Base-by-base conservation (phyloP, 2,329 filamentous ascomycete species). In the Neopestalotiopsis clavispora region DNA sequence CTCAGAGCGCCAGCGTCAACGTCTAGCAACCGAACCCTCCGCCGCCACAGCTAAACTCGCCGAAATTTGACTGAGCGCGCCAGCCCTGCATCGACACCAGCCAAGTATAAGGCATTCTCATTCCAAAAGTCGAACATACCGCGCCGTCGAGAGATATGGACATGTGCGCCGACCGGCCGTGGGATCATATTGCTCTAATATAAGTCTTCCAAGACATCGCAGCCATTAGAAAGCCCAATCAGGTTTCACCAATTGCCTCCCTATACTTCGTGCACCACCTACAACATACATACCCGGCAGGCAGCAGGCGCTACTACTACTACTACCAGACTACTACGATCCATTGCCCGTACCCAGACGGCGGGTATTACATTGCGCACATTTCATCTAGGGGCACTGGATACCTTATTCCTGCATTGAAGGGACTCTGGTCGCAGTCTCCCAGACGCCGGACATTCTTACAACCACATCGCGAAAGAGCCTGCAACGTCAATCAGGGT, bases 401-500 rank as follows among this genome's bases (percentile, higher is more conserved):
- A 62, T 23, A 28, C 23, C 23, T 28, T 17, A 30, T 38, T 38
- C 28, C 30, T 59, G 57, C 57, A 59, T 59, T 30, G 12, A 34
- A 30, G 34, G 23, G 30, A 28, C 23, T 28, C 57, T 17, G 61
- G 34, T 64, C 42, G 61, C 61, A 38, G 28, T 64, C n/a, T 49
- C 61, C 23, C 61, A 64, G 32, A 67, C 34, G 57, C 65, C 52
- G 56, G 34, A 60, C 34, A 38, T 32, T 67, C 52, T 28, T 45
- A 67, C 65, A n/a, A 62, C 66, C 38, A 64, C 28, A 23, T 64
- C 61, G 34, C 38, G 20, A 45, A 17, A 32, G 28, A 23, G 17
- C 58, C 65, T 84, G 82, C 84, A 80, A 83, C 83, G 81, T 78
- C 78, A 82, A 82, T 83, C 84, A 84, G 82, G 81, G 80, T 81